These are phyloP conservation scores for Backusella macrospora DNA, from an alignment of 192 early-diverging fungal species.

Conservation along the genomic window DNA sequence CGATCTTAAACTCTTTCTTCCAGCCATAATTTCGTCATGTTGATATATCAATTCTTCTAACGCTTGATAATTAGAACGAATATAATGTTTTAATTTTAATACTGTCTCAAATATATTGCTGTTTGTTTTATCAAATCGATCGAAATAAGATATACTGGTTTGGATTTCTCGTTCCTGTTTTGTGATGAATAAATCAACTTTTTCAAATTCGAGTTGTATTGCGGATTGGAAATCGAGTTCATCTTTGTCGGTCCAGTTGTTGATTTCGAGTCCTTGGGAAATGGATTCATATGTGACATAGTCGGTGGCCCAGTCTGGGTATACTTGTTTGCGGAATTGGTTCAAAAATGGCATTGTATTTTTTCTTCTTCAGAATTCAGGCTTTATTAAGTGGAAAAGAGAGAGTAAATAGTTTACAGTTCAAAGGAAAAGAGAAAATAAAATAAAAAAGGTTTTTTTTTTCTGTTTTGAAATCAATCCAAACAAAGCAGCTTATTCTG, in stretches of 20 bases:
- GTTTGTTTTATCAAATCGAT: slow-evolving; percentile 40
- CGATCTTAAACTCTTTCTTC: slow-evolving; percentile 40
- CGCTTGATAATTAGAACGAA: slow-evolving; percentile 71
- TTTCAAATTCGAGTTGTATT: slow-evolving; percentile 84
- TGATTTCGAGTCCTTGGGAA: slow-evolving; percentile 44
- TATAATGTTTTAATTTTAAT: slow-evolving; percentile 31
- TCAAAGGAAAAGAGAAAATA: no score
- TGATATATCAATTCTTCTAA: slow-evolving; percentile 90
- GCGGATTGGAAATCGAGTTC: slow-evolving; percentile 85
- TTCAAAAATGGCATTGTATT: background rate
- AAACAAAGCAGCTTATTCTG: background rate
- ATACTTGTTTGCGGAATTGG: background rate
- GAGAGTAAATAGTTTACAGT: background rate
- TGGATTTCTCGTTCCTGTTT: slow-evolving; percentile 75
- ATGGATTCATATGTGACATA: slow-evolving; percentile 83
- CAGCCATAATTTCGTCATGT: slow-evolving; percentile 67
- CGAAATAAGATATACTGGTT: slow-evolving; percentile 67
- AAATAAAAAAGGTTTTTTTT: background rate
- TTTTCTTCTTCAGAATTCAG: no score
- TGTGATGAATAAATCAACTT: slow-evolving; percentile 70
- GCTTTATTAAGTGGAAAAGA: background rate
- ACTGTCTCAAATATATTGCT: slow-evolving; percentile 27
- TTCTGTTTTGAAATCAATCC: background rate
- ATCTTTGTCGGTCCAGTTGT: slow-evolving; percentile 78
- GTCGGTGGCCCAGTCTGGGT: slow-evolving; percentile 36